These are phyloP conservation scores for Pythium angustatum DNA, from an alignment of 352 stramenopile species.

Conservation along the genomic window DNA sequence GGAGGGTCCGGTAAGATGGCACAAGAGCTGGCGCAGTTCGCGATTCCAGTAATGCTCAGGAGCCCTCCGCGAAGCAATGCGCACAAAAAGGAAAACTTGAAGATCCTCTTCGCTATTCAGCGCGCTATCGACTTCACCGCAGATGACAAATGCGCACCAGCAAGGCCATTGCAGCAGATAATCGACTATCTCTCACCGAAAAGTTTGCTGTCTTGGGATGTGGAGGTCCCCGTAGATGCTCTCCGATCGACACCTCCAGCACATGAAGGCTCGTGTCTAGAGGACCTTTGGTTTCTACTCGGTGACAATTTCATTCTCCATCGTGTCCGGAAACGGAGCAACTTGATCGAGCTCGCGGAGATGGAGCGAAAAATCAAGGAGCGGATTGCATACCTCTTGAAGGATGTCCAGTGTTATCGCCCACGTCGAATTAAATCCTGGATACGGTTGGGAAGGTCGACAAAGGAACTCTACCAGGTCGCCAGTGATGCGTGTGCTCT, in stretches of 20 bases:
- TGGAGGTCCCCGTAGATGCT: constrained; percentile 14
- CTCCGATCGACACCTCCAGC: neutral
- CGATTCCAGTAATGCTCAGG: constrained; percentile 59
- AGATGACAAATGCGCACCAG: constrained; percentile 5
- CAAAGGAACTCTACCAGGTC: constrained; percentile 72
- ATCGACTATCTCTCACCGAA: constrained; percentile 43
- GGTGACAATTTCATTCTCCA: constrained; percentile 71
- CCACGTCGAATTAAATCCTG: constrained; percentile 65
- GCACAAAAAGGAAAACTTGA: constrained; percentile 77
- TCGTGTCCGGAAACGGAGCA: constrained; percentile 59
- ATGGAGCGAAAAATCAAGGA: constrained; percentile 63
- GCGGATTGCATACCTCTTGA: constrained; percentile 53
- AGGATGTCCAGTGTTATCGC: constrained; percentile 64
- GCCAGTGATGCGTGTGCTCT: constrained; percentile 61
- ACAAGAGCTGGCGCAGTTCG: constrained; percentile 47
- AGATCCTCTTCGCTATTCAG: constrained; percentile 59
- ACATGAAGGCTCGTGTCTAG: constrained; percentile 24
- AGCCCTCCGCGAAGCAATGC: constrained; percentile 60
- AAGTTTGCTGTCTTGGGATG: constrained; percentile 38
- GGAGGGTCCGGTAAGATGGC: constrained; percentile 20
- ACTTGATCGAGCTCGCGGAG: constrained; percentile 54
- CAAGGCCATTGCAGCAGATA: constrained; percentile 6
- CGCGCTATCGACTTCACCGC: constrained; percentile 34
- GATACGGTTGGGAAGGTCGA: constrained; percentile 61
- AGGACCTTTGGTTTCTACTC: constrained; percentile 72